Percentiles rank a stretch among this genome's conserved stretches.
Conservation (phyloP, 768 basidiomycete species). For the Epithele typhae region DNA sequence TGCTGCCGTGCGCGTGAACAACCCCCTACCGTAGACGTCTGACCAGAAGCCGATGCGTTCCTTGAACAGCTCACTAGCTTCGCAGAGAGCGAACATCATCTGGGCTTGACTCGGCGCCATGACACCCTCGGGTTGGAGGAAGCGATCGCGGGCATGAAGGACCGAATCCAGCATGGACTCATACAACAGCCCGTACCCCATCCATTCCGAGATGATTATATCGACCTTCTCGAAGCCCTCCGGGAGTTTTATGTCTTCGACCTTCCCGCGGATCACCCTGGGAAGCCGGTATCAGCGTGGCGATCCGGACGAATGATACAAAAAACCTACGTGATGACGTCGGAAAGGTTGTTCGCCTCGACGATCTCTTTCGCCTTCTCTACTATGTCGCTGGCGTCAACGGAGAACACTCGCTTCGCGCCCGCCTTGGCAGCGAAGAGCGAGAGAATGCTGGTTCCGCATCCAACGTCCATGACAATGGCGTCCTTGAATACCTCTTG, state of each 20-base stretch:
- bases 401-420: slow-evolving; percentile 85
- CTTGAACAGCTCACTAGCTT: slow-evolving; percentile 67
- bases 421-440: slow-evolving; percentile 88
- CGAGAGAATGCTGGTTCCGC: slow-evolving; percentile 91
- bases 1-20: neutral
- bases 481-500: slow-evolving; percentile 79
- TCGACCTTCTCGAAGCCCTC: slow-evolving; percentile 76
- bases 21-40: slow-evolving; percentile 75
- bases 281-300: too few species aligned
- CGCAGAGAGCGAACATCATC: slow-evolving; percentile 82
- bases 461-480: slow-evolving; percentile 91
- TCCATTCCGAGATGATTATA: slow-evolving; percentile 97
- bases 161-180: slow-evolving; percentile 99
- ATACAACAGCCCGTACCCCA: slow-evolving; percentile 89
- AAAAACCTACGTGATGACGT: slow-evolving; percentile 64
- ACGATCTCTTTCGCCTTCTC: slow-evolving; percentile 46
- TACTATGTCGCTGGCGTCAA: slow-evolving; percentile 80
- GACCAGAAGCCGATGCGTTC: slow-evolving; percentile 89
- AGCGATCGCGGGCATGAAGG: slow-evolving; percentile 80
- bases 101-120: slow-evolving; percentile 90
- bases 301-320: too few species aligned
- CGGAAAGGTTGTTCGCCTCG: slow-evolving; percentile 48
- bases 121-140: slow-evolving; percentile 59
- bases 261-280: slow-evolving; percentile 83
- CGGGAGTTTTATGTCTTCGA: slow-evolving; percentile 82